A percentile compares a stretch with the other conserved stretches of the same genome.
Evolutionary conservation across 495 filamentous ascomycete species (phyloP).

Genomic region (Choiromyces venosus): DNA sequence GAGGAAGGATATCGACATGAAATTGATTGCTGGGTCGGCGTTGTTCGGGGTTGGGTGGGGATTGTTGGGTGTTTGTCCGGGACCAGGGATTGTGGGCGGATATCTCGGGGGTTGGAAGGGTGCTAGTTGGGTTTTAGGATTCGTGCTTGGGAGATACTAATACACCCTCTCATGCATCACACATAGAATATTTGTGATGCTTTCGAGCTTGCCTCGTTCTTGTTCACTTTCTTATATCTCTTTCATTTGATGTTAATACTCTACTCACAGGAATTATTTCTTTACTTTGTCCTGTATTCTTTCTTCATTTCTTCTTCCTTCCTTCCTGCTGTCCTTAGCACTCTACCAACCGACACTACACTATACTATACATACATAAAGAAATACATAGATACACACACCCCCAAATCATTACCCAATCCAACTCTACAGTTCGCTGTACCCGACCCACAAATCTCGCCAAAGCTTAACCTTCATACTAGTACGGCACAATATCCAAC

Average conservation of each 20-base stretch:
- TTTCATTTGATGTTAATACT: neutral
- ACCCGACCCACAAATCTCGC: no score
- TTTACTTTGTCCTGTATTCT: neutral
- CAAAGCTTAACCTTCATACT: no score
- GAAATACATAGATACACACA: neutral
- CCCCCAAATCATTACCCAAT: neutral
- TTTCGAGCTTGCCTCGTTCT: neutral
- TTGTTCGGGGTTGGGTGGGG: constrained; percentile 57
- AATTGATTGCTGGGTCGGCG: constrained; percentile 50
- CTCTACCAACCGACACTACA: neutral
- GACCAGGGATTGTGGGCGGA: constrained; percentile 50
- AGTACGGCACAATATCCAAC: no score
- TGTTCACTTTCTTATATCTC: no score
- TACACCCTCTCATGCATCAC: neutral
- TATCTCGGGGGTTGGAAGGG: constrained; percentile 52
- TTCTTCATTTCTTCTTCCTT: neutral
- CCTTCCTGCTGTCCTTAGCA: neutral
- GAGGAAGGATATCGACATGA: constrained; percentile 52
- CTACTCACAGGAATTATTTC: neutral
- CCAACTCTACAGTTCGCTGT: no score
- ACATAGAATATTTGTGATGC: neutral
- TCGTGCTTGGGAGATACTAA: constrained; percentile 38
- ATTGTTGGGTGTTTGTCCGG: constrained; percentile 53
- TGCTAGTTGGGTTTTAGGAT: constrained; percentile 50
- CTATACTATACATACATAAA: neutral